Base-by-base conservation (phyloP, 805 yeast species). In the Yamadazyma phyllophila region DNA sequence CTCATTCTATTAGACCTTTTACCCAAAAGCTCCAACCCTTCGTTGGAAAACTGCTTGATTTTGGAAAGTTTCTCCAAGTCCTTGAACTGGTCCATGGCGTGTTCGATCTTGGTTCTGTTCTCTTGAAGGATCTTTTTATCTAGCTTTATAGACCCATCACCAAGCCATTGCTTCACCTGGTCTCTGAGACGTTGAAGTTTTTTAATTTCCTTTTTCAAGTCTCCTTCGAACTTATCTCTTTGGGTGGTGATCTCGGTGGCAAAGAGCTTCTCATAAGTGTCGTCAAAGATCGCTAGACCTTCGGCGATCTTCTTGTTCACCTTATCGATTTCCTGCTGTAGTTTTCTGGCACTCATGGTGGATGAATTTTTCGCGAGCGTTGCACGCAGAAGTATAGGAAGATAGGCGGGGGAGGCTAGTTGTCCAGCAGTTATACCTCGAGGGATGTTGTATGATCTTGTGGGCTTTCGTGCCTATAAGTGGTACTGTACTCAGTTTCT, bases 61-160 rank as follows among this genome's bases (percentile, higher is more conserved):
- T 92, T 92, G 80, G 88, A 85, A 52, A 85, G 81, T 67, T 90
- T 88, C 66, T 92, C 99, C 55, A 92, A 88, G 45, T 89, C 92
- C 63, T 94, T 94, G 69, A 92, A 94, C 57, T 90, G 80, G 66
- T 92, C 99, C 99, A 92, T 92, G 50, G 94, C 94, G 59, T 90
- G 86, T 57, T 92, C 97, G 46, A 84, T 73, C 52, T 88, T 71
- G 41, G 73, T 63, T 12, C 82, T 78, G 57, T 85, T 87, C 62
- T 89, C 94, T 41, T 62, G 73, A 27, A 72, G 54, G 26, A 58
- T 46, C 38, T 50, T 54, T 54, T 70, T 68, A 51, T 71, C 76
- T 57, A 92, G 96, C 63, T 95, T 90, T 39, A 91, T 90, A 51
- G 91, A 96, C 55, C 84, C 87, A 54, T 92, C 91, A 36, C 92